Conservation (phyloP, 345 rosid genomes). For the Microthlaspi erraticum region DNA sequence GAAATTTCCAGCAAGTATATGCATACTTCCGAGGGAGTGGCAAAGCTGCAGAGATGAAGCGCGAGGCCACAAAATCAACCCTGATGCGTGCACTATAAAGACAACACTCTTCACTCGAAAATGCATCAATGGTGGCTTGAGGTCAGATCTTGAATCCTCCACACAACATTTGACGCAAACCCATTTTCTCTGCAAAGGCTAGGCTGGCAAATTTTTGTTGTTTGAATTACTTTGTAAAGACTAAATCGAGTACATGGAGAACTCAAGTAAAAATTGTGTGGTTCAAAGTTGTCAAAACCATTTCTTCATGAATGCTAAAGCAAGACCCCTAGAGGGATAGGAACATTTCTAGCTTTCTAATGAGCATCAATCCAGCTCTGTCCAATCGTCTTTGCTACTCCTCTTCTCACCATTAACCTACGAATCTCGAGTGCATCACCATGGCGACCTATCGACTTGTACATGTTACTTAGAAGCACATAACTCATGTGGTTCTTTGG, state of each 20-base stretch:
- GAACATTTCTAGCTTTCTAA: conserved; percentile 26
- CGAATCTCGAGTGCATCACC: conserved; percentile 72
- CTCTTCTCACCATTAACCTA: conserved; percentile 68
- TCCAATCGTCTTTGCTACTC: conserved; percentile 68
- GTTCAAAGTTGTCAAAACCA: conserved; percentile 29
- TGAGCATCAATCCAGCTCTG: conserved; percentile 66
- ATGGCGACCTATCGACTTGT: conserved; percentile 76
- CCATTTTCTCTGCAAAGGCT: conserved; percentile 24
- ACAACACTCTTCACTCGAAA: conserved; percentile 22
- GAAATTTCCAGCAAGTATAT: conserved; percentile 81
- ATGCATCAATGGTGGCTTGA: conserved; percentile 37
- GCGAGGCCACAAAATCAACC: conserved; percentile 66
- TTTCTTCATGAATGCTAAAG: conserved; percentile 31
- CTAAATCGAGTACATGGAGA: conserved; percentile 20
- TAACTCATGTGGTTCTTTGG: conserved; percentile 82
- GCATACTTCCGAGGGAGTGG: conserved; percentile 93
- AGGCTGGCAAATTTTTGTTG: conserved; percentile 1
- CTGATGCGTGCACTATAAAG: conserved; percentile 73
- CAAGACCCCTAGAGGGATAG: not conserved
- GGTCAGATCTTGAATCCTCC: conserved; percentile 28
- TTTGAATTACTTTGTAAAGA: conserved; percentile 37
- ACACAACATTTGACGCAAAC: conserved; percentile 13
- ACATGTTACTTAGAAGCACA: conserved; percentile 73
- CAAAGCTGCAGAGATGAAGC: conserved; percentile 85
- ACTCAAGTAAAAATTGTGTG: conserved; percentile 30